Base-by-base conservation (phyloP, 257 asterid species). In the Galeopsis tetrahit region DNA sequence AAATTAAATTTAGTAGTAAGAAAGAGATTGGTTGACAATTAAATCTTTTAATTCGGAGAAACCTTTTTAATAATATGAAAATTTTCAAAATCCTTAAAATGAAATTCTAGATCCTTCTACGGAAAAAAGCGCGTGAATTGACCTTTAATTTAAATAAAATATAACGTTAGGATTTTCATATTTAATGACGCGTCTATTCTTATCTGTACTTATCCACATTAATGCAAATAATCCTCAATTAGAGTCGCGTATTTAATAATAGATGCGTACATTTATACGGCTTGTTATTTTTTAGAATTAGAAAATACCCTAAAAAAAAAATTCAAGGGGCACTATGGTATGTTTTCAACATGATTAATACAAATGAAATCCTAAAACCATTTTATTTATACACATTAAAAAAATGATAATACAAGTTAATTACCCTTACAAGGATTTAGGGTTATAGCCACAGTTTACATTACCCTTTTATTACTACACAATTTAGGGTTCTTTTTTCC, bases 391-490 rank as follows among this genome's bases (percentile, higher is more conserved):
- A 42, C 48, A 21, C 28, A 21, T 21, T 21, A 21, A 21, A 1
- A 21, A 21, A 21, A 21, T 21, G 28, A 21, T 21, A 21, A 21
- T 21, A 21, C 28, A 52, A 68, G 51, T 43, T 6, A 62, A 36
- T 75, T 66, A 71, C 63, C 68, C 11, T 15, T 21, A 57, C 38
- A 38, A 51, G 62, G 68, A 59, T 73, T 69, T 75, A 81, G 80
- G 88, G 84, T 73, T 81, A 81, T 73, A 84, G 79, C 71, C 77
- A 73, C 63, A 65, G 28, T 76, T 84, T 78, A 73, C 80, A 82
- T 68, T 81, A 71, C 1, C 71, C 72, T 63, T 65, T 82, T 21
- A 21, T 21, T 21, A 21, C 28, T 1, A 21, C 28, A 21, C 28
- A 21, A 21, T 21, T 21, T 82, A 85, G 89, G 87, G 87, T 76